Evolutionary conservation across 352 stramenopile genomes (phyloP), one percentile per base, ranked within the genome.

Genomic region (Pythium myriotylum): DNA sequence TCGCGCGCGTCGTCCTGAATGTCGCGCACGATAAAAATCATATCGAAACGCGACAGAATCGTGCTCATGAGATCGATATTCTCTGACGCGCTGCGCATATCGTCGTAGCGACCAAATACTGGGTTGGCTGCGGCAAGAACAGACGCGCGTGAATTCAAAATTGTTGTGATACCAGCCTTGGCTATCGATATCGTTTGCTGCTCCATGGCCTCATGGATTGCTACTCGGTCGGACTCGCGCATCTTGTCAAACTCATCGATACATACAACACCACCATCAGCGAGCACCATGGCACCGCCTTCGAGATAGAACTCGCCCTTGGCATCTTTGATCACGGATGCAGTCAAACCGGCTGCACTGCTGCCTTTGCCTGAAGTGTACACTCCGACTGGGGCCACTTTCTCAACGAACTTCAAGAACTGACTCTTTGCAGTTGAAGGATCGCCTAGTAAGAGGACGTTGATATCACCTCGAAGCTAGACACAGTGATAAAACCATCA

Each of bases 161-260:
- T 98, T 1, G 97, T 99, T 1, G 96, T 99, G 68, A 99, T 99
- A 27, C 97, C 97, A 5, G 97, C 97, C 62, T 99, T 99, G 13
- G 97, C 97, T 41, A 99, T 96, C 52, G 92, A 98, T 62, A 99
- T 99, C 6, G 98, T 99, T 68, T 99, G 98, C 74, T 99, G 98
- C 74, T 99, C 98, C 98, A 99, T 99, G 10, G 97, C 97, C 76
- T 99, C 97, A 74, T 99, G 97, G 65, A 99, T 99, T 39, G 97
- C 97, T 8, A 99, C 96, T 43, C 97, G 89, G 76, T 99, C 90
- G 14, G 84, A 86, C 62, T 96, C 88, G 35, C 87, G 74, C 89
- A 97, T 97, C 68, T 98, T 98, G 70, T 98, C 95, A 45, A 98
- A 98, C 75, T 97, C 90, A 59, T 99, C 97, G 70, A 99, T 99